Evolutionary conservation across 495 filamentous ascomycete genomes (phyloP), one percentile per base, ranked within the genome.

Genomic region (Neurospora sp.): DNA sequence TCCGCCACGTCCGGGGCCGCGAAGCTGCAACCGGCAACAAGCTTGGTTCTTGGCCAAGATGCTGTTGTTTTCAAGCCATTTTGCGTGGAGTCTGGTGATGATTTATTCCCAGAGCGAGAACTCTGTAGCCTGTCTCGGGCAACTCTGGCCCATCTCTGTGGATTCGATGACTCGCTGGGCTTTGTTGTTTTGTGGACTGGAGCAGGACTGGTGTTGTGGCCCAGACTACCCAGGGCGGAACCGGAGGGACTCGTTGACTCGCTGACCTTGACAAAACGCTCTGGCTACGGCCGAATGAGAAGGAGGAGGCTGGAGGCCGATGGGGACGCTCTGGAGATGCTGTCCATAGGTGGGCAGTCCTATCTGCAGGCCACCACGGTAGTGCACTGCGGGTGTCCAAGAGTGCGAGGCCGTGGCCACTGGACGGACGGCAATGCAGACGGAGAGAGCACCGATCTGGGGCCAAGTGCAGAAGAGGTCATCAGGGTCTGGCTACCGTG

Each of bases 381-480:
- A 66, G 54, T 66, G 54, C 27, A 66, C 54, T 37, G 12, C 54
- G 23, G 27, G 54, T 62, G 54, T 62, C 54, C 54, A 66, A 66
- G 54, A 35, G 54, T 66, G 54, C 54, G 54, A 66, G 54, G 27
- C 54, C 54, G 54, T 66, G 54, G 54, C 54, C 54, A 66, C 54
- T 66, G 54, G 48, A 31, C 23, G 54, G 70, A 72, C 71, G 75
- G 76, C 62, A 70, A 66, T 70, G 66, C 73, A 74, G 75, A 38
- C 72, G 54, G 54, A 77, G 77, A 72, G 71, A 42, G 73, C 72
- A 76, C 76, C 77, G 78, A 78, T 75, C 75, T 74, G 72, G 76
- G 38, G 44, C 78, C 74, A 77, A 80, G 77, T 72, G 54, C 72
- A 69, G 71, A 66, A 40, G 62, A 73, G 41, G 69, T 73, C 66